Base-by-base conservation (phyloP, 345 rosid genomes). In the Boechera stricta region DNA sequence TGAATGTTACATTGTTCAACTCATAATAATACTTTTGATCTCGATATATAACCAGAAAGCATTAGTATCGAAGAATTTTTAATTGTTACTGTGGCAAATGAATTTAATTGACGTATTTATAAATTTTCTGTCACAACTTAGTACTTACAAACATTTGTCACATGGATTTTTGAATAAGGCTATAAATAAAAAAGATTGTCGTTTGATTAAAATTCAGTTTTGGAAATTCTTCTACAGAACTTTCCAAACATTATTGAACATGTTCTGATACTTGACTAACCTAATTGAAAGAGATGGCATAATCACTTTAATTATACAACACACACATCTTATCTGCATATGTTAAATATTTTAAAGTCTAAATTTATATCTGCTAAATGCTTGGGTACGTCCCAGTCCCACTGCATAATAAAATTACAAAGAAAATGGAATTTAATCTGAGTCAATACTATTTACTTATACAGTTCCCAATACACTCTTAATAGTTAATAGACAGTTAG, bases 191-290 rank as follows among this genome's bases (percentile, higher is more conserved):
- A 67, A 39, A 15, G 61, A 28, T 38, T 29, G 60, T 49, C 16
- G 11, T 59, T 38, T 7, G 41, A 3, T 26, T 58, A n/a, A n/a
- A n/a, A n/a, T n/a, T n/a, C n/a, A 10, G 45, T 36, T 58, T 59
- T 13, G 38, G 44, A 38, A n/a, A n/a, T n/a, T n/a, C n/a, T n/a
- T n/a, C n/a, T n/a, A n/a, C 13, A 36, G 7, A 66, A 71, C 72
- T 77, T 77, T 65, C 75, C 77, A 47, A 71, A 71, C 55, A 57
- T 48, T 71, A 77, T 77, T 64, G 80, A 70, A 31, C 71, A 63
- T 70, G 60, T 77, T 77, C 75, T 63, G 76, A 77, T 71, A 21
- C 81, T 77, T 71, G 56, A 71, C 68, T 64, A 77, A 77, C 38
- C 63, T 56, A 26, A 56, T 29, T 71, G 42, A 71, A 71, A 35